Conservation (phyloP, 305 asterid genomes). For the Ajuga reptans region DNA sequence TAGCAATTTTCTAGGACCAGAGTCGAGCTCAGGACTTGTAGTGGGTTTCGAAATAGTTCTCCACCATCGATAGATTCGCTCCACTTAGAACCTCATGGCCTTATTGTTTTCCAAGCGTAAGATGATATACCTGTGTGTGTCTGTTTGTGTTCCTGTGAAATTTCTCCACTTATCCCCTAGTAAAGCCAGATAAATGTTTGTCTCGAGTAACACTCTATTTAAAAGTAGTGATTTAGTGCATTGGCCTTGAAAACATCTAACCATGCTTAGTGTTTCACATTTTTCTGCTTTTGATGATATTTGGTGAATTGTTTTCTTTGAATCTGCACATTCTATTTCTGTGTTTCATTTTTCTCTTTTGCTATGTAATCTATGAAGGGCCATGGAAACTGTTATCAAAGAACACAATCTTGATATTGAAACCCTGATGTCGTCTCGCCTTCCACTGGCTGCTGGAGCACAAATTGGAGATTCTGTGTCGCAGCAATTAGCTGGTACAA, state of each 20-base stretch:
- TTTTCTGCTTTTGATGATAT: constrained; percentile 7
- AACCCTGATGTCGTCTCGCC: constrained; percentile 75
- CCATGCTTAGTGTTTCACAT: constrained; percentile 11
- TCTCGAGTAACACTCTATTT: not conserved
- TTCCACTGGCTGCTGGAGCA: constrained; percentile 62
- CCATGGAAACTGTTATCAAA: constrained; percentile 96
- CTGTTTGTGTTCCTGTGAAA: not conserved
- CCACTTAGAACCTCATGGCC: constrained; percentile 40
- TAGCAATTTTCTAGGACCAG: constrained; percentile 27
- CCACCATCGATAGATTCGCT: constrained; percentile 42
- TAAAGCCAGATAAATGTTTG: constrained; percentile 14
- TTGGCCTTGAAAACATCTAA: not conserved
- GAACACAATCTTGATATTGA: constrained; percentile 90
- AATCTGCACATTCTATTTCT: not conserved
- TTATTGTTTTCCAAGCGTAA: constrained; percentile 27
- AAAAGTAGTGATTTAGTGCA: not conserved
- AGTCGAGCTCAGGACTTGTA: constrained; percentile 19
- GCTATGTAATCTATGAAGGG: constrained; percentile 47
- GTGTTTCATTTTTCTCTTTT: constrained; percentile 13
- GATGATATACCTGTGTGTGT: not conserved
- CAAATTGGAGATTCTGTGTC: constrained; percentile 72
- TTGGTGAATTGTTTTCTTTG: constrained; percentile 1
- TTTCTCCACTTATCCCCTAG: not conserved
- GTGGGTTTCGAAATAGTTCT: constrained; percentile 23
- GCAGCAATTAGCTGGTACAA: constrained; percentile 65